These are phyloP conservation scores for Cajanus cajan DNA, from an alignment of 306 rosid species.

Conservation along the genomic window DNA sequence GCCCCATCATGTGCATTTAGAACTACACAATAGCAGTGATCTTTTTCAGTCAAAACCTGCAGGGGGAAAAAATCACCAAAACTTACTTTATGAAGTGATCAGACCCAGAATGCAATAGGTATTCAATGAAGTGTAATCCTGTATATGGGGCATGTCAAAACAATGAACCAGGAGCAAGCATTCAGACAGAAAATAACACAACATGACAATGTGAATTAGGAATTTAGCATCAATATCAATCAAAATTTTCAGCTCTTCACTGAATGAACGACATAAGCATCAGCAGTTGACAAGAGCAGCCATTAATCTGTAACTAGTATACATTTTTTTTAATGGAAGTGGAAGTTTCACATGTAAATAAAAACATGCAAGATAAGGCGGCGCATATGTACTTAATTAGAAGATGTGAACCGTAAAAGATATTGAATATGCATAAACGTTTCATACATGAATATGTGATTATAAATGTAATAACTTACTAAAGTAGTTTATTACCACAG, in stretches of 20 bases:
- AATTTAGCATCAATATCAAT: conserved; percentile 1
- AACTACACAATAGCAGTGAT: conserved; percentile 95
- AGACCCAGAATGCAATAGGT: conserved; percentile 13
- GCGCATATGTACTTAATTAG: not conserved
- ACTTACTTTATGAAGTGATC: conserved; percentile 17
- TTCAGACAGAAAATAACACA: conserved; percentile 19
- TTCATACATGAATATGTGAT: not conserved
- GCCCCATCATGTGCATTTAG: conserved; percentile 97
- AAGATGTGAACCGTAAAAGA: conserved; percentile 20
- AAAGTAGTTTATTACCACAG: conserved; percentile 70
- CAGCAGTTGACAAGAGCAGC: conserved; percentile 16
- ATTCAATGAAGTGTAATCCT: not conserved
- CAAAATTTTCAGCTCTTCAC: conserved; percentile 9
- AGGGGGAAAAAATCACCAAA: conserved; percentile 29
- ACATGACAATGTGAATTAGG: conserved; percentile 15
- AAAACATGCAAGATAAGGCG: conserved; percentile 24
- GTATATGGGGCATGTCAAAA: conserved; percentile 27
- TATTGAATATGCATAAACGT: not conserved
- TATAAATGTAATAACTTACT: conserved; percentile 15
- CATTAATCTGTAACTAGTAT: not conserved
- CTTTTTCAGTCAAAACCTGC: conserved; percentile 91
- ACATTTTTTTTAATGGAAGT: not conserved
- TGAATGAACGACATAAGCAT: conserved; percentile 3
- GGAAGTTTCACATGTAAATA: not conserved
- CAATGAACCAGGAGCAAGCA: conserved; percentile 8